phyloP scores from a whole-genome alignment of 78 protist species.

The Chrysochromulina parva region DNA sequence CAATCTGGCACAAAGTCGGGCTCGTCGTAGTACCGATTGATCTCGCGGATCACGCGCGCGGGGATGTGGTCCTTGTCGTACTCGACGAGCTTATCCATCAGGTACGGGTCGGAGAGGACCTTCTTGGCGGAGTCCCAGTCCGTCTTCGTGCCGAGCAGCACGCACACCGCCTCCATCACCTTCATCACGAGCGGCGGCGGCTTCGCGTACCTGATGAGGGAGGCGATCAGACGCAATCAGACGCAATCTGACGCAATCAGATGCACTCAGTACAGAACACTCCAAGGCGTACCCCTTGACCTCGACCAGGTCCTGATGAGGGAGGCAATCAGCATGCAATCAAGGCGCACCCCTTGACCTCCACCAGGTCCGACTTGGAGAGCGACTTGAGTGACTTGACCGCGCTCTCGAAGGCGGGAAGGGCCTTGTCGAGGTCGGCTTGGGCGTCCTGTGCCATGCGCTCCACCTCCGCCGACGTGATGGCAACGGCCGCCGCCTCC shows the following conservation, averaged over 20 bases:
- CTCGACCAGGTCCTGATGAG: constrained; percentile 64
- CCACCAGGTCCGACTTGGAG: constrained; percentile 60
- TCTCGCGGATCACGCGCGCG: constrained; percentile 24
- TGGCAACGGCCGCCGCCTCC: constrained; percentile 38
- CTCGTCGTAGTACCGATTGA: constrained; percentile 39
- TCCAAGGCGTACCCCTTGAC: background rate
- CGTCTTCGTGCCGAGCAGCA: constrained; percentile 58
- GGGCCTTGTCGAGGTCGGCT: constrained; percentile 70
- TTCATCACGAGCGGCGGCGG: constrained; percentile 46
- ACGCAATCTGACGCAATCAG: no score
- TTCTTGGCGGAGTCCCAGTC: constrained; percentile 63
- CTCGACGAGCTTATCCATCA: constrained; percentile 43
- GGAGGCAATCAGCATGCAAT: no score
- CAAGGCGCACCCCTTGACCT: constrained; percentile 21
- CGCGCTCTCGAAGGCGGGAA: constrained; percentile 77
- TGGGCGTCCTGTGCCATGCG: constrained; percentile 57
- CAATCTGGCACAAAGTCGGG: constrained; percentile 75
- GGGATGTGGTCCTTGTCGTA: constrained; percentile 78
- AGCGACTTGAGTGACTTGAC: constrained; percentile 62
- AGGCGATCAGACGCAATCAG: no score
- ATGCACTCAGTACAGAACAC: no score
- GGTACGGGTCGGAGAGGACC: constrained; percentile 21
- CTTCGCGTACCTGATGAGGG: constrained; percentile 29
- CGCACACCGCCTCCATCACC: constrained; percentile 77
- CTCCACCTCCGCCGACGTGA: constrained; percentile 60